A percentile compares a stretch with the other conserved stretches of the same genome.
These are phyloP conservation scores for Clitopilus passeckerianus DNA, from an alignment of 768 basidiomycete genomes.

Conservation along the genomic window DNA sequence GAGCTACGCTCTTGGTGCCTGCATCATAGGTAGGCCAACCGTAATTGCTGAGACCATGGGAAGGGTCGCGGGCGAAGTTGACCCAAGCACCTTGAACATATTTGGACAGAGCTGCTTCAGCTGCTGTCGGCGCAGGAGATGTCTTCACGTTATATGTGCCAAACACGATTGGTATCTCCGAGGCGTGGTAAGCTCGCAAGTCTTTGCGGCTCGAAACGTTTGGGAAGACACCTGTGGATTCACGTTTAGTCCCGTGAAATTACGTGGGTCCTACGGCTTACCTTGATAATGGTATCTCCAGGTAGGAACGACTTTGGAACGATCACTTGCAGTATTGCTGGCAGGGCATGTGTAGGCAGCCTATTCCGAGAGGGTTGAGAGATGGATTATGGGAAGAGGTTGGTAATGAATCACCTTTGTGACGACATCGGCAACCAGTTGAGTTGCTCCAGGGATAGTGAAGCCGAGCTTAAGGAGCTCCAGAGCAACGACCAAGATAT, in stretches of 20 bases:
- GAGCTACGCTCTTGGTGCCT: neutral
- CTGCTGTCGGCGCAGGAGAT: slow-evolving; percentile 14
- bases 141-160: slow-evolving; percentile 23
- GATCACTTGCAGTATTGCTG: slow-evolving; percentile 18
- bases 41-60: slow-evolving; percentile 13
- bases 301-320: slow-evolving; percentile 20
- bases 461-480: slow-evolving; percentile 17
- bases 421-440: slow-evolving; percentile 22
- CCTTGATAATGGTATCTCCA: slow-evolving; percentile 12
- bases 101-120: slow-evolving; percentile 24
- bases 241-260: neutral
- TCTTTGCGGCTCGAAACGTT: slow-evolving; percentile 24
- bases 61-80: slow-evolving; percentile 29
- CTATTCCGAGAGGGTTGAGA: slow-evolving; percentile 10
- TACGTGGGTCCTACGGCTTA: neutral
- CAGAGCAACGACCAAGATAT: slow-evolving; percentile 25
- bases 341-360: slow-evolving; percentile 26
- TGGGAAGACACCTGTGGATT: slow-evolving; percentile 21
- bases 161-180: slow-evolving; percentile 31
- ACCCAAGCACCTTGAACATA: slow-evolving; percentile 32
- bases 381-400: slow-evolving; percentile 14
- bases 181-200: slow-evolving; percentile 27
- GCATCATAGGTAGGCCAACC: slow-evolving; percentile 13
- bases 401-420: slow-evolving; percentile 17
- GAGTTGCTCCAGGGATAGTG: slow-evolving; percentile 21